Conservation (phyloP, 139 green algal genomes). For the Coccomyxa sp. region DNA sequence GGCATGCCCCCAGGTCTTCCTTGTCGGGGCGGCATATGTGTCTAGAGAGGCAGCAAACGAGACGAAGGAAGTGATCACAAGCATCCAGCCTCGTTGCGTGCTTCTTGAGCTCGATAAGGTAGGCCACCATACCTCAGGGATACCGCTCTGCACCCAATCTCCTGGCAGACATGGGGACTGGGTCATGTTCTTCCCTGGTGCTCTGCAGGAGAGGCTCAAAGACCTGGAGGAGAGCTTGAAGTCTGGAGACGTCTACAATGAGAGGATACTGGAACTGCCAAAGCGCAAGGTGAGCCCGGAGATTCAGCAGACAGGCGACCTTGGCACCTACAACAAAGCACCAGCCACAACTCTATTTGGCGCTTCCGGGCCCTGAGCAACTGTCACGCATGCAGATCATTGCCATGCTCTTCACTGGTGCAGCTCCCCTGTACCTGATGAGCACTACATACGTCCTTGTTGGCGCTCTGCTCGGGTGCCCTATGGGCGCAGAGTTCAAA, state of each 20-base stretch:
- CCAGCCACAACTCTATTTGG: background rate
- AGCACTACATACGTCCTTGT: conserved; percentile 19
- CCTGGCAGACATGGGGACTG: background rate
- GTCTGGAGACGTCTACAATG: conserved; percentile 16
- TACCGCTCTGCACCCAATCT: too few species aligned
- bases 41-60: conserved; percentile 17
- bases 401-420: conserved; percentile 17
- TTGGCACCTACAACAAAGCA: background rate
- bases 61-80: too few species aligned
- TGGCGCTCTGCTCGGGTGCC: conserved; percentile 33
- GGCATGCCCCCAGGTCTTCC: conserved; percentile 22
- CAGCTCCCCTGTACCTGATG: conserved; percentile 8
- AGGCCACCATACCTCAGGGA: background rate
- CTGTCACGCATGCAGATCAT: conserved; percentile 12
- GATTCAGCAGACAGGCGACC: too few species aligned
- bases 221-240: conserved; percentile 3
- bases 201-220: conserved; percentile 8
- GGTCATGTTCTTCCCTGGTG: background rate
- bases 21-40: conserved; percentile 34
- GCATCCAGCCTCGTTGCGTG: conserved; percentile 20
- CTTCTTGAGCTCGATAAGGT: conserved; percentile 36
- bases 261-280: conserved; percentile 6
- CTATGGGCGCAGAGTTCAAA: conserved; percentile 35
- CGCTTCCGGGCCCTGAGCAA: background rate
- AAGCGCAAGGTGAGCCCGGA: background rate